Percentiles rank a stretch among this genome's conserved stretches.
phyloP scores from a whole-genome alignment of 768 basidiomycete species.

The Amanita polypyramis region DNA sequence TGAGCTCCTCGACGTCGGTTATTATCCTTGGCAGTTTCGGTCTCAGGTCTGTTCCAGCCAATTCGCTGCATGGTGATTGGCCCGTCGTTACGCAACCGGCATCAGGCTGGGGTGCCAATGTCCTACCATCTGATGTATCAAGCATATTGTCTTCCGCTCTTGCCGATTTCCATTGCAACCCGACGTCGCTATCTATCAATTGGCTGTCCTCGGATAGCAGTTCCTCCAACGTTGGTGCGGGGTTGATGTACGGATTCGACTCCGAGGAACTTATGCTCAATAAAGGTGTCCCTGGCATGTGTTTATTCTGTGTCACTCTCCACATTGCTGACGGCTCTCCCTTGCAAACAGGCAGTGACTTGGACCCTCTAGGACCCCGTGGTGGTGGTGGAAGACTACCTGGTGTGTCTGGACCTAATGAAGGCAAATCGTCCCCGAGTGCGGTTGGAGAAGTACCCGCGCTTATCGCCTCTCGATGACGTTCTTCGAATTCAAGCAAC shows the following conservation, averaged over 20 bases:
- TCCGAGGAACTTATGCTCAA: constrained; percentile 7
- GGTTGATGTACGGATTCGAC: constrained; percentile 38
- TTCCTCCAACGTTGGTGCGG: constrained; percentile 26
- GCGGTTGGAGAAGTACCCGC: constrained; percentile 3
- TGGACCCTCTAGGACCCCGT: constrained; percentile 16
- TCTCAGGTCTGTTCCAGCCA: neutral
- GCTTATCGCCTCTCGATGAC: constrained; percentile 20
- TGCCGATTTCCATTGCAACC: neutral
- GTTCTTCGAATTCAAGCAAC: constrained; percentile 46
- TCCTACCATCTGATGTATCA: too few species aligned
- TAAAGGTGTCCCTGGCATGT: neutral
- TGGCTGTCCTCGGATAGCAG: constrained; percentile 8
- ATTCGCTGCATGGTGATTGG: neutral
- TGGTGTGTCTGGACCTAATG: constrained; percentile 13
- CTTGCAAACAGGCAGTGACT: constrained; percentile 10
- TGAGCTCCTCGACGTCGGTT: neutral
- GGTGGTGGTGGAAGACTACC: constrained; percentile 51
- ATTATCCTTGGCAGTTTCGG: neutral
- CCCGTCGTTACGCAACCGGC: neutral
- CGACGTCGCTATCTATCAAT: neutral
- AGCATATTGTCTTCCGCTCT: neutral
- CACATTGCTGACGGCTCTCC: neutral
- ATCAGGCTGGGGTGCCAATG: neutral
- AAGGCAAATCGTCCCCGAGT: neutral
- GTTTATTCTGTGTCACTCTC: neutral